Percentiles rank a stretch among this genome's conserved stretches.
Conservation (phyloP, 495 filamentous ascomycete species). For the Daldinia bambusicola region DNA sequence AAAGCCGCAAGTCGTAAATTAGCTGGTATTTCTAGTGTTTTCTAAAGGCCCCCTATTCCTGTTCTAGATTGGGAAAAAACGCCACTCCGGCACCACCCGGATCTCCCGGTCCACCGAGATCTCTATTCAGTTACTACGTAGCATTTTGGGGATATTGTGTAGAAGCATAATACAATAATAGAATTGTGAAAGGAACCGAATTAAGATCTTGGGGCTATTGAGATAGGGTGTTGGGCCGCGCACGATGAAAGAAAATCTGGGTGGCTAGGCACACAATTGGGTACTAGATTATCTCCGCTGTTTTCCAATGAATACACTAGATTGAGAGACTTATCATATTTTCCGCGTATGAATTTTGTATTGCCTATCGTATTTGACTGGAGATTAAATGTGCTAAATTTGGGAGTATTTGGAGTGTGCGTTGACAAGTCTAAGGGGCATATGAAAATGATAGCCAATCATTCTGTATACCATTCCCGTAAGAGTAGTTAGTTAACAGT, state of each 20-base stretch:
- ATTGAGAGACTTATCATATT: constrained; percentile 9
- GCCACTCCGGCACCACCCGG: constrained; percentile 31
- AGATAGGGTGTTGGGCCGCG: neutral
- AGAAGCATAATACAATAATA: neutral
- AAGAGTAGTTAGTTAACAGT: constrained; percentile 34
- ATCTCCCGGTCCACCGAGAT: constrained; percentile 28
- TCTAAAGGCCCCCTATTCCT: constrained; percentile 22
- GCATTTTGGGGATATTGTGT: constrained; percentile 8
- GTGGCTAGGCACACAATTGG: neutral
- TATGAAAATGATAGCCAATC: constrained; percentile 26
- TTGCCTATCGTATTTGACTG: constrained; percentile 40
- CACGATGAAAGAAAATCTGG: neutral
- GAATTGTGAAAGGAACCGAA: neutral
- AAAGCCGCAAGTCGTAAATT: constrained; percentile 13
- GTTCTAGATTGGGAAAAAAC: neutral
- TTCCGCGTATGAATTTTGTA: constrained; percentile 15
- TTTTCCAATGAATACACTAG: constrained; percentile 5
- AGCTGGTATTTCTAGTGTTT: constrained; percentile 19
- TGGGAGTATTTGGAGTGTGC: constrained; percentile 30
- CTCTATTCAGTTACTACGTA: constrained; percentile 11
- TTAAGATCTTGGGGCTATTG: constrained; percentile 27
- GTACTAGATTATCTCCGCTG: neutral
- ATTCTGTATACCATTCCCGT: constrained; percentile 24
- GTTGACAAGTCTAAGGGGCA: constrained; percentile 28
- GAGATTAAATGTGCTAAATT: constrained; percentile 42